Percentiles rank a stretch among this genome's conserved stretches.
phyloP scores from a whole-genome alignment of 2,329 filamentous ascomycete genomes.

The Fusarium mangiferae region DNA sequence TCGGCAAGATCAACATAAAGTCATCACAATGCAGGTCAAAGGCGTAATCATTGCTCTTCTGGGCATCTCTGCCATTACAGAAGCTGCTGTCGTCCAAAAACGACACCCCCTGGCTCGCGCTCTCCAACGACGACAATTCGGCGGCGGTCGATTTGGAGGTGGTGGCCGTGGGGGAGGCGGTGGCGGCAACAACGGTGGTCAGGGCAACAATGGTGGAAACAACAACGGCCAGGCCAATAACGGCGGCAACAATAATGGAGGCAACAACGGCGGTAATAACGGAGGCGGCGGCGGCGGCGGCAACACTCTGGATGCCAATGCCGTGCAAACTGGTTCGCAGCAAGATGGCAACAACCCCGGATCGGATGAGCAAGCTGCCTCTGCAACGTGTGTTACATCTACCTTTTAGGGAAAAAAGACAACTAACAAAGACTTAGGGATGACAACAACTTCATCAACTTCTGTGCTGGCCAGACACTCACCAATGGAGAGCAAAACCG shows the following conservation, averaged over 20 bases:
- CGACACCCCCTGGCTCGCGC: conserved; percentile 50
- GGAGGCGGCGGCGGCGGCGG: conserved; percentile 27
- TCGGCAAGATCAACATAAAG: conserved; percentile 34
- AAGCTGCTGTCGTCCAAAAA: conserved; percentile 57
- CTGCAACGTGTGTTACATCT: conserved; percentile 57
- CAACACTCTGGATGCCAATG: conserved; percentile 53
- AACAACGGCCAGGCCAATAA: conserved; percentile 34
- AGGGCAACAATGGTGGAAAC: conserved; percentile 39
- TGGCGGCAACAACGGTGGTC: conserved; percentile 40
- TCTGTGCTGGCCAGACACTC: conserved; percentile 63
- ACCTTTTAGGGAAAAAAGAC: not conserved
- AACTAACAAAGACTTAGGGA: conserved; percentile 56
- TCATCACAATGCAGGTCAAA: conserved; percentile 63
- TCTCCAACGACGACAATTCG: conserved; percentile 56
- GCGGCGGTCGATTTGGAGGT: conserved; percentile 37
- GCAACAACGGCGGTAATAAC: conserved; percentile 44
- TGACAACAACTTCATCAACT: conserved; percentile 71
- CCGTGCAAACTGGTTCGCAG: conserved; percentile 61
- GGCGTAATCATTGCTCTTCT: conserved; percentile 60
- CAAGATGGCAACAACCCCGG: conserved; percentile 58
- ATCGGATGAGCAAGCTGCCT: conserved; percentile 61
- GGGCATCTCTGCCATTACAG: conserved; percentile 57
- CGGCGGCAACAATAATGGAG: conserved; percentile 30
- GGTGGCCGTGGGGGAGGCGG: conserved; percentile 36
- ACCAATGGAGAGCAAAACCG: conserved; percentile 70